These are phyloP conservation scores for Chrysosphaeria jannelii DNA, from an alignment of 2,329 filamentous ascomycete species.

Conservation along the genomic window DNA sequence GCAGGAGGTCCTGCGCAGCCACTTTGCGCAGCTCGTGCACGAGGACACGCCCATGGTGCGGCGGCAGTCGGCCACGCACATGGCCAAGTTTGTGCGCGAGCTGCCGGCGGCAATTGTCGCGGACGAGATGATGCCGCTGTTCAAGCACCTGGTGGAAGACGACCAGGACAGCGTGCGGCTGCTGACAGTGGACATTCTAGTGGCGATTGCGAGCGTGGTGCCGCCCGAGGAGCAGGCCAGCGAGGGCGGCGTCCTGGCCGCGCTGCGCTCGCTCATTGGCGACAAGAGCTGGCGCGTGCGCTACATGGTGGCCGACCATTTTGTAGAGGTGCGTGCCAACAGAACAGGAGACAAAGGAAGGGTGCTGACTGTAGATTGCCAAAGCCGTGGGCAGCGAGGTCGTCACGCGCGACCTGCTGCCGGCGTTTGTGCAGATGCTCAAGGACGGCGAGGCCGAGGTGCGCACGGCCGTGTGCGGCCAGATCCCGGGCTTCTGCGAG, in stretches of 20 bases:
- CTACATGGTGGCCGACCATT: constrained; percentile 97
- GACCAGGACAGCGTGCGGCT: constrained; percentile 94
- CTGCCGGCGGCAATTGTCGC: constrained; percentile 80
- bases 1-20: constrained; percentile 72
- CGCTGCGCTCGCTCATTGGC: constrained; percentile 76
- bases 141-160: constrained; percentile 85
- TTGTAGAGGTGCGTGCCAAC: constrained; percentile 51
- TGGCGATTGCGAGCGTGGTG: constrained; percentile 86
- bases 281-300: constrained; percentile 98
- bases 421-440: constrained; percentile 85
- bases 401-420: constrained; percentile 73
- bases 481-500: constrained; percentile 89
- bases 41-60: constrained; percentile 98
- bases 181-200: constrained; percentile 84
- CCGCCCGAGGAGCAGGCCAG: constrained; percentile 95
- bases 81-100: constrained; percentile 92
- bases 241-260: constrained; percentile 74
- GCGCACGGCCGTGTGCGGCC: constrained; percentile 81
- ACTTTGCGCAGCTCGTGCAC: constrained; percentile 79
- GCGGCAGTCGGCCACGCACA: constrained; percentile 82
- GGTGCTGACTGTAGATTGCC: constrained; percentile 62
- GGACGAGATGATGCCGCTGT: constrained; percentile 96
- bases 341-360: no score
- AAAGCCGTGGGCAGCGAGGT: constrained; percentile 97
- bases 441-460: constrained; percentile 98